These are phyloP conservation scores for Dissoconium aciculare DNA, from an alignment of 2,329 filamentous ascomycete species.

Conservation along the genomic window DNA sequence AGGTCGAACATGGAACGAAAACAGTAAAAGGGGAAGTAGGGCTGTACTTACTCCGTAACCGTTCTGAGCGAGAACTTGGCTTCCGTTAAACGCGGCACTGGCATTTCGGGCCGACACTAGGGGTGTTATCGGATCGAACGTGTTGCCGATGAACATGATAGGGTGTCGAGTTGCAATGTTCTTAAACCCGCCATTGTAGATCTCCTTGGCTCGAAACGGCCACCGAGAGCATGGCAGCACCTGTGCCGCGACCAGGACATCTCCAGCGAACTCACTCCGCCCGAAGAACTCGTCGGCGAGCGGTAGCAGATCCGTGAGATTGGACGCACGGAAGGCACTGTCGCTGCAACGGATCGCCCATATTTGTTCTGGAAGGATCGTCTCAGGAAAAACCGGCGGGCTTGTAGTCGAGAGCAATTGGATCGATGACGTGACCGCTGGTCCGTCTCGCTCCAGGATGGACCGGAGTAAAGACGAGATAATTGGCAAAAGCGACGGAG, in stretches of 20 bases:
- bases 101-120: slow-evolving; percentile 26
- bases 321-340: neutral
- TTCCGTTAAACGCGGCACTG: slow-evolving; percentile 25
- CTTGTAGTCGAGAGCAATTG: too few species aligned
- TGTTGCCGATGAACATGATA: slow-evolving; percentile 28
- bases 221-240: slow-evolving; percentile 26
- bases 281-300: neutral
- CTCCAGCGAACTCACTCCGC: neutral
- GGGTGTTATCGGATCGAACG: slow-evolving; percentile 27
- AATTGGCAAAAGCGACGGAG: too few species aligned
- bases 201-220: slow-evolving; percentile 26
- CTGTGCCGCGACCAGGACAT: neutral
- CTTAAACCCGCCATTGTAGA: slow-evolving; percentile 24
- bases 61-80: slow-evolving; percentile 26
- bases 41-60: too few species aligned
- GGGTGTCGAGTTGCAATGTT: slow-evolving; percentile 22
- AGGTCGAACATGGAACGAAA: too few species aligned
- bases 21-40: too few species aligned
- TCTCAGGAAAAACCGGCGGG: too few species aligned
- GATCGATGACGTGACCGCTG: too few species aligned
- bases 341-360: slow-evolving; percentile 3
- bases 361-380: too few species aligned
- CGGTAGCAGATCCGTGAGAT: too few species aligned
- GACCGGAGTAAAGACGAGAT: too few species aligned
- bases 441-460: too few species aligned